phyloP scores from a whole-genome alignment of 73 alveolate genomes.

The Tetrahymena malaccensis region DNA sequence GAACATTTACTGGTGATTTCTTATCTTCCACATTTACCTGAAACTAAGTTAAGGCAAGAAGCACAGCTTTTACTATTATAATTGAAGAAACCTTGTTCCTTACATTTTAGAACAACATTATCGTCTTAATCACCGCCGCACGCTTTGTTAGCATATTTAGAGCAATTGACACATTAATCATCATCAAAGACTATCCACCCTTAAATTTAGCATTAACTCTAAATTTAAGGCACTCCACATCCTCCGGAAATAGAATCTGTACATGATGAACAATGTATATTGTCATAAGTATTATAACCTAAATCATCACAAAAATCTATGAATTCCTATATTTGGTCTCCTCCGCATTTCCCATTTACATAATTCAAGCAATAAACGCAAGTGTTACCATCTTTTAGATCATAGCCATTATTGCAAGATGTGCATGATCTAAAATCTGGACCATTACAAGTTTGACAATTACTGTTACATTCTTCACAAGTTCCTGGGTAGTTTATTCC shows the following conservation, averaged over 20 bases:
- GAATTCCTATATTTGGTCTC: background rate
- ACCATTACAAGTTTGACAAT: background rate
- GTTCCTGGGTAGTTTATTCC: background rate
- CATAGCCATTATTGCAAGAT: background rate
- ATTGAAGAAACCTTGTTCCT: too few relatives aligned
- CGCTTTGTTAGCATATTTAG: too few relatives aligned
- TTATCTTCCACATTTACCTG: too few relatives aligned
- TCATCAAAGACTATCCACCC: too few relatives aligned
- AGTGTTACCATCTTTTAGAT: background rate
- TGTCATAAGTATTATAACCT: background rate
- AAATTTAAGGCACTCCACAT: too few relatives aligned
- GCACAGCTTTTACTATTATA: too few relatives aligned
- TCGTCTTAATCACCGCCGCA: too few relatives aligned
- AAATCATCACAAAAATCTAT: background rate
- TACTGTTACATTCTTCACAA: background rate
- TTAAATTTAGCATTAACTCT: too few relatives aligned
- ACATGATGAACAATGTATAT: background rate
- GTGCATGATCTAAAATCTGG: background rate
- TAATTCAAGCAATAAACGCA: background rate
- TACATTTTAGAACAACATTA: too few relatives aligned
- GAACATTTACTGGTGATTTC: too few relatives aligned
- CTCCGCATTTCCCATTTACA: background rate
- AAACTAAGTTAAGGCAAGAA: too few relatives aligned
- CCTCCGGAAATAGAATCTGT: background rate
- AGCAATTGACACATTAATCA: too few relatives aligned